phyloP scores from a whole-genome alignment of 2,329 filamentous ascomycete species.

The Aotearoamyces nothofagi region DNA sequence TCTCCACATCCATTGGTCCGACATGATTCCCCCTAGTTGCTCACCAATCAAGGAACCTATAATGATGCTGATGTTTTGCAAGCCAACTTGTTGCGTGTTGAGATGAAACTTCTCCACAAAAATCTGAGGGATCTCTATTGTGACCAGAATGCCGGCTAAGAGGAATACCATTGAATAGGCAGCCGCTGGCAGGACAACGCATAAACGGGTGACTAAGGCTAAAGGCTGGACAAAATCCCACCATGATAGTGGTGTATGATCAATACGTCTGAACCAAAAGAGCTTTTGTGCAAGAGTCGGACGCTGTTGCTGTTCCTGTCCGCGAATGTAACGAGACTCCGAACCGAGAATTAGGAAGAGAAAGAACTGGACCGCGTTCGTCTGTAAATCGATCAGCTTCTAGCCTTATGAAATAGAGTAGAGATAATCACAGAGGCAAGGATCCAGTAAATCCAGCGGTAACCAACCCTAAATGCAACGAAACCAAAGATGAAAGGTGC shows the following conservation, averaged over 20 bases:
- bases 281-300: conserved; percentile 17
- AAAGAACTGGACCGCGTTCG: conserved; percentile 38
- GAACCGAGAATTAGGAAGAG: conserved; percentile 38
- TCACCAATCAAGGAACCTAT: conserved; percentile 42
- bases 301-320: conserved; percentile 1
- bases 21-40: conserved; percentile 36
- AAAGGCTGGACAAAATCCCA: conserved; percentile 36
- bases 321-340: conserved; percentile 36
- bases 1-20: conserved; percentile 35
- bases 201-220: conserved; percentile 26
- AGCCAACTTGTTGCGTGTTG: conserved; percentile 38
- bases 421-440: conserved; percentile 28
- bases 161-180: conserved; percentile 43
- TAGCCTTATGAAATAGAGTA: neutral
- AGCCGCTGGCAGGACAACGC: conserved; percentile 32
- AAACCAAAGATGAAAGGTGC: conserved; percentile 18
- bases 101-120: conserved; percentile 39
- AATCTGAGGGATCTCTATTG: conserved; percentile 43
- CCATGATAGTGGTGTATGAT: conserved; percentile 30
- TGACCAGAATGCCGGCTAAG: conserved; percentile 34
- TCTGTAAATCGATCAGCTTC: conserved; percentile 24
- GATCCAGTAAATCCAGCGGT: conserved; percentile 37
- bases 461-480: conserved; percentile 31
- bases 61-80: conserved; percentile 40
- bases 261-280: conserved; percentile 32